Conservation (phyloP, 257 asterid genomes). For the Capsicum rhomboideum region DNA sequence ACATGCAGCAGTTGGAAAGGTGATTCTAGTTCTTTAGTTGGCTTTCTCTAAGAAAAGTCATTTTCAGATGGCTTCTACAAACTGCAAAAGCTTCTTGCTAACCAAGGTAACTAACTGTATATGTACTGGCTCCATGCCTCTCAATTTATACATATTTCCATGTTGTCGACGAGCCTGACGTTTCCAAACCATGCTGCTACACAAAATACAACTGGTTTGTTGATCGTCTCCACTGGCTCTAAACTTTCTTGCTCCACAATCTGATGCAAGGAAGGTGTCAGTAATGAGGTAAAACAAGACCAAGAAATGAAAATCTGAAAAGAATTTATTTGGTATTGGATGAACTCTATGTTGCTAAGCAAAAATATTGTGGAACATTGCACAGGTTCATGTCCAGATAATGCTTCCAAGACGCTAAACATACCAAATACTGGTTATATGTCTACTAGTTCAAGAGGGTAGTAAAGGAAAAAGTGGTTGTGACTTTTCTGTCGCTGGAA, state of each 20-base stretch:
- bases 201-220: slow-evolving; percentile 60
- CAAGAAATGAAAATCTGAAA: neutral
- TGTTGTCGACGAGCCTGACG: slow-evolving; percentile 79
- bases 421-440: neutral
- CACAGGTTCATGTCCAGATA: neutral
- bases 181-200: slow-evolving; percentile 85
- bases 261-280: slow-evolving; percentile 27
- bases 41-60: neutral
- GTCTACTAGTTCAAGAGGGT: neutral
- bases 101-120: neutral
- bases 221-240: slow-evolving; percentile 47
- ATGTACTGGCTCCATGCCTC: neutral
- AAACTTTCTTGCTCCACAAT: slow-evolving; percentile 72
- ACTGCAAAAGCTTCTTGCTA: neutral
- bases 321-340: neutral
- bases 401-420: neutral
- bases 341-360: neutral
- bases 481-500: neutral
- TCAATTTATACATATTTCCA: slow-evolving; percentile 40
- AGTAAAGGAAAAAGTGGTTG: neutral
- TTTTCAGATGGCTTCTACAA: neutral
- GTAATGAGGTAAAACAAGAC: neutral
- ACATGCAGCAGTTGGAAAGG: neutral
- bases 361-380: neutral
- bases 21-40: neutral